Base-by-base conservation (phyloP, 2,329 filamentous ascomycete species). In the Aspergillus sp. region DNA sequence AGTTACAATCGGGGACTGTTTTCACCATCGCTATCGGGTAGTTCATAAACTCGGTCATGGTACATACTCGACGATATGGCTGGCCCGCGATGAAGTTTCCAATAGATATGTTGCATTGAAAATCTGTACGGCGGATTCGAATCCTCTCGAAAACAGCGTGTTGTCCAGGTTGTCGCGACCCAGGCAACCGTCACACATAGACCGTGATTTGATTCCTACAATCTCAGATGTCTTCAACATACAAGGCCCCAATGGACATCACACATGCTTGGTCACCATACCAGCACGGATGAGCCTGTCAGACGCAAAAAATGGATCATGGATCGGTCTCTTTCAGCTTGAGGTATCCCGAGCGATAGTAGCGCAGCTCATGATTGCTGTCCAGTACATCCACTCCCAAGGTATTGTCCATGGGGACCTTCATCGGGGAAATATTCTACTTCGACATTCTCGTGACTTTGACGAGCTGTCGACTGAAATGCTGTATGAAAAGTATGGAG, bases 1-100 rank as follows among this genome's bases (percentile, higher is more conserved):
- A 15, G 58, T 75, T 9, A 45, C 59, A 54, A 73, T 75, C 55
- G 67, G 68, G 15, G 70, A 74, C 63, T 47, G 49, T 8, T 67
- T 73, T 55, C 63, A 70, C 19, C n/a, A 55, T 65, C 68, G 75
- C 5, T 80, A 79, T 63, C 70, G 72, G 8, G 65, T 80, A 9
- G 63, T 79, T 7, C 73, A 78, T 3, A 80, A 80, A 63, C 71
- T 80, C 3, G 76, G 78, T 0, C 75, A 75, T 62, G 76, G 77
- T 23, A 65, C 70, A 3, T 76, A 70, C 55, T 80, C 75, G 8
- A 79, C 68, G 0, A 66, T 57, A 13, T 71, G 70, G 72, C 65
- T 75, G 41, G 68, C 70, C 43, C 63, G 58, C 39, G 70, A 74
- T 61, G 58, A 68, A 53, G 38, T 19, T 63, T 49, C 23, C 6